A percentile compares a stretch with the other conserved stretches of the same genome.
These are phyloP conservation scores for Leishmania tropica DNA, from an alignment of 208 protist species.

Conservation along the genomic window DNA sequence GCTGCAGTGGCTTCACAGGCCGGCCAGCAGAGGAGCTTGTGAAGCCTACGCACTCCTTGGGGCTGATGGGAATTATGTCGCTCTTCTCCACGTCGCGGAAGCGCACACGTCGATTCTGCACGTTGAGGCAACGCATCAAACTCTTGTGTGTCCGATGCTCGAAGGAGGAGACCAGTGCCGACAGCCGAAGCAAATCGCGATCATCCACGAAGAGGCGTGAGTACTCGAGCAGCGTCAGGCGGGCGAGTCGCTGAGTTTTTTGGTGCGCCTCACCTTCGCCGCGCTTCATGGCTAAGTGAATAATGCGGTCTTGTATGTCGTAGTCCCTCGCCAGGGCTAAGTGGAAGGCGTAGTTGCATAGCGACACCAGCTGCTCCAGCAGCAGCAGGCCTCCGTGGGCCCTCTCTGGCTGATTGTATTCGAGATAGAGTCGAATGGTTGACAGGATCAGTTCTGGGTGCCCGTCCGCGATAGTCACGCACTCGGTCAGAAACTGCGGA, in stretches of 20 bases:
- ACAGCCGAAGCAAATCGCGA: constrained; percentile 51
- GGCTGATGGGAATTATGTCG: constrained; percentile 77
- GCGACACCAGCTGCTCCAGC: constrained; percentile 75
- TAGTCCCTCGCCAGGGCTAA: constrained; percentile 55
- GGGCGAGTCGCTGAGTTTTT: constrained; percentile 58
- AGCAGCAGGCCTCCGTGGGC: constrained; percentile 59
- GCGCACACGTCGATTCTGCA: constrained; percentile 63
- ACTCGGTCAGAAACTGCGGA: constrained; percentile 37
- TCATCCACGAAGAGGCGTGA: constrained; percentile 87
- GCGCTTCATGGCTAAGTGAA: constrained; percentile 55
- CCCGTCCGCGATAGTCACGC: constrained; percentile 54
- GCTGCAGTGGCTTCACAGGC: constrained; percentile 28
- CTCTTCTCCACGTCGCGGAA: constrained; percentile 55
- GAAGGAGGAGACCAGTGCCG: constrained; percentile 51
- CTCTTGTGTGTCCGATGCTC: constrained; percentile 70
- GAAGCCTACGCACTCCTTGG: constrained; percentile 37
- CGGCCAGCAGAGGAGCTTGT: constrained; percentile 12
- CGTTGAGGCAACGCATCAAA: constrained; percentile 79
- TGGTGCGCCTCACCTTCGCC: constrained; percentile 58
- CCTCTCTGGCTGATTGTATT: constrained; percentile 30
- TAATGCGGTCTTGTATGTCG: constrained; percentile 62
- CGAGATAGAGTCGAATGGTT: constrained; percentile 43
- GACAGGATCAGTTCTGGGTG: constrained; percentile 59
- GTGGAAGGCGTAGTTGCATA: constrained; percentile 83
- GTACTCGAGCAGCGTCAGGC: constrained; percentile 85